phyloP scores from a whole-genome alignment of 306 rosid species.

The Gastrolobium villosum region DNA sequence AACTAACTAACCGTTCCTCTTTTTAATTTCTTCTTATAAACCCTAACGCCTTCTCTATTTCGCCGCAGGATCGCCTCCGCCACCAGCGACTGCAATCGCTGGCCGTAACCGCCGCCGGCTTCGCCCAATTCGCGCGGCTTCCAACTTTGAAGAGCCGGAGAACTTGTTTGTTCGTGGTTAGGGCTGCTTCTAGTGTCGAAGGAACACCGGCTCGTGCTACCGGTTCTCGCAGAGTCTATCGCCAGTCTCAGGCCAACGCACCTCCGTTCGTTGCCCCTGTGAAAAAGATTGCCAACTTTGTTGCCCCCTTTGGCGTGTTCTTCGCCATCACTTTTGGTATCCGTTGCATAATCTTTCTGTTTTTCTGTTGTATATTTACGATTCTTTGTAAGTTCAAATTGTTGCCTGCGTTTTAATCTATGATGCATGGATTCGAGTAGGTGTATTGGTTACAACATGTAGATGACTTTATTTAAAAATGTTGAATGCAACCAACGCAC shows the following conservation, averaged over 20 bases:
- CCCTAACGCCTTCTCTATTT: slow-evolving; percentile 46
- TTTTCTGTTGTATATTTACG: not conserved
- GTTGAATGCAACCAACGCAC: not conserved
- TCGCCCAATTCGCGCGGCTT: slow-evolving; percentile 45
- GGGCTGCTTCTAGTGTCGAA: slow-evolving; percentile 59
- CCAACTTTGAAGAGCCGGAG: slow-evolving; percentile 46
- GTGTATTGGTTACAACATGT: not conserved
- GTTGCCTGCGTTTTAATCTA: slow-evolving; percentile 15
- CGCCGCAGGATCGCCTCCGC: slow-evolving; percentile 46
- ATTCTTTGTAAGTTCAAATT: not conserved
- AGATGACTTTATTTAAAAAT: slow-evolving; percentile 6
- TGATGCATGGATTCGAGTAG: not conserved
- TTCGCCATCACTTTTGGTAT: slow-evolving; percentile 80
- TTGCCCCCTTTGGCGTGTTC: slow-evolving; percentile 71
- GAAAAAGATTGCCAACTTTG: slow-evolving; percentile 70
- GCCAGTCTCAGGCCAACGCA: slow-evolving; percentile 70
- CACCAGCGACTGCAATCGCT: slow-evolving; percentile 48
- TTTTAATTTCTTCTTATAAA: not conserved
- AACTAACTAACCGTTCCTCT: slow-evolving; percentile 17
- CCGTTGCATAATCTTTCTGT: slow-evolving; percentile 4
- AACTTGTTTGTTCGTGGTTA: slow-evolving; percentile 50
- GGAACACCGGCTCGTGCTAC: slow-evolving; percentile 60
- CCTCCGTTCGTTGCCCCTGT: slow-evolving; percentile 62
- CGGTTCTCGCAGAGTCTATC: slow-evolving; percentile 73
- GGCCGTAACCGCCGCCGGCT: slow-evolving; percentile 37